Evolutionary conservation across 129 eudicot genomes (phyloP).

Genomic region (Escallonia rubra): DNA sequence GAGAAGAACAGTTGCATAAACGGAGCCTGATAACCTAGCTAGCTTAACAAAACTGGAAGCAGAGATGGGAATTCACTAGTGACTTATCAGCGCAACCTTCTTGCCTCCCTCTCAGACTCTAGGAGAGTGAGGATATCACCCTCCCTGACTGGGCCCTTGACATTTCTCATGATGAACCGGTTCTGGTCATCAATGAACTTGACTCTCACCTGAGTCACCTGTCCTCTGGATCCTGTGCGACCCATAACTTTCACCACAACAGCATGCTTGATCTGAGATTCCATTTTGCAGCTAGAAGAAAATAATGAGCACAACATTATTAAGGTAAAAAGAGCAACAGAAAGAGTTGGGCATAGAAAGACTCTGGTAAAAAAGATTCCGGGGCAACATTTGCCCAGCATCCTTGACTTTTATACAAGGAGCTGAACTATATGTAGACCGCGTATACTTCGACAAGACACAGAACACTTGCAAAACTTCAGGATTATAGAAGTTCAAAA

Average conservation of each 20-base stretch:
- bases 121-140: constrained; percentile 14
- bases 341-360: too few relatives aligned
- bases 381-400: too few relatives aligned
- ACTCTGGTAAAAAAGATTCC: too few relatives aligned
- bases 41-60: neutral
- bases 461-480: too few relatives aligned
- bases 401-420: too few relatives aligned
- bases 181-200: constrained; percentile 17
- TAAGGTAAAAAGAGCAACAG: too few relatives aligned
- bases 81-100: constrained; percentile 15
- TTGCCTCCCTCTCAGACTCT: constrained; percentile 22
- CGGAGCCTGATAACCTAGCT: neutral
- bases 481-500: too few relatives aligned
- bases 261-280: constrained; percentile 19
- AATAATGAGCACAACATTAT: neutral
- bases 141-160: constrained; percentile 17
- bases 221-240: constrained; percentile 16
- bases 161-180: constrained; percentile 23
- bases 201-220: constrained; percentile 16
- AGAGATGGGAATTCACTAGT: neutral
- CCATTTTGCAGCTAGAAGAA: constrained; percentile 6
- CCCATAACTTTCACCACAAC: constrained; percentile 14
- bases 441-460: too few relatives aligned
- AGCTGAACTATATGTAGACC: too few relatives aligned
- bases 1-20: neutral